Evolutionary conservation across 1,139 yeast species (phyloP).

Genomic region (Diutina siamensis): DNA sequence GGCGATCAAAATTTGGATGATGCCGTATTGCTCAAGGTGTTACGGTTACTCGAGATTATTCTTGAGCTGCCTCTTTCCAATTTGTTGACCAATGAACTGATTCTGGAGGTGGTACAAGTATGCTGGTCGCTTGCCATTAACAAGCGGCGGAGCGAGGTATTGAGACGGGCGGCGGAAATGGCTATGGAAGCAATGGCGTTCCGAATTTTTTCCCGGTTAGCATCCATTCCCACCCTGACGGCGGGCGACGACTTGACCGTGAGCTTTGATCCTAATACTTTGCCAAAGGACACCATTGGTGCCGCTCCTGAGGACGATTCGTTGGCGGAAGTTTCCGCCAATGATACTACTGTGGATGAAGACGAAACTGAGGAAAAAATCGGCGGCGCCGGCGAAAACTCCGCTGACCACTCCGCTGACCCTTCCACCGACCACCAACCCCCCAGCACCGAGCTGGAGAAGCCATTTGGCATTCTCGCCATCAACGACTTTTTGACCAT

Average conservation of each 20-base stretch:
- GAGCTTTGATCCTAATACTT: conserved; percentile 22
- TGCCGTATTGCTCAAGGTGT: conserved; percentile 74
- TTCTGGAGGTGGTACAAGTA: conserved; percentile 84
- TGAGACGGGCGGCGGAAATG: conserved; percentile 83
- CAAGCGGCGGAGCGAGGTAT: conserved; percentile 80
- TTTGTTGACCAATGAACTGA: conserved; percentile 64
- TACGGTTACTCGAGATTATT: conserved; percentile 60
- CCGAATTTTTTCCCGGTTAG: conserved; percentile 52
- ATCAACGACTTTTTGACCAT: conserved; percentile 62
- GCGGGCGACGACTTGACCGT: conserved; percentile 21
- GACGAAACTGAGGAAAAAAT: not conserved
- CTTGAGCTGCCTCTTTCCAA: conserved; percentile 55
- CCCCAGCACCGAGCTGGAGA: conserved; percentile 8
- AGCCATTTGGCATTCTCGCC: conserved; percentile 56
- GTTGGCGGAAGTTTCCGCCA: not conserved
- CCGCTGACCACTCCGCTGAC: not conserved
- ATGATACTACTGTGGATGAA: not conserved
- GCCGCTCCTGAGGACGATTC: not conserved
- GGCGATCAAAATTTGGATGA: conserved; percentile 91
- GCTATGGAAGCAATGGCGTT: conserved; percentile 64
- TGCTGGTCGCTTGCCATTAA: conserved; percentile 89
- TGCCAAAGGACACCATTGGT: conserved; percentile 33
- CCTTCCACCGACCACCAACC: not conserved
- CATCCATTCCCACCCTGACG: conserved; percentile 40
- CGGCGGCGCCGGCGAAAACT: too few relatives aligned